Conservation (phyloP, 2,329 filamentous ascomycete species). For the Microsporum ferrugineum region DNA sequence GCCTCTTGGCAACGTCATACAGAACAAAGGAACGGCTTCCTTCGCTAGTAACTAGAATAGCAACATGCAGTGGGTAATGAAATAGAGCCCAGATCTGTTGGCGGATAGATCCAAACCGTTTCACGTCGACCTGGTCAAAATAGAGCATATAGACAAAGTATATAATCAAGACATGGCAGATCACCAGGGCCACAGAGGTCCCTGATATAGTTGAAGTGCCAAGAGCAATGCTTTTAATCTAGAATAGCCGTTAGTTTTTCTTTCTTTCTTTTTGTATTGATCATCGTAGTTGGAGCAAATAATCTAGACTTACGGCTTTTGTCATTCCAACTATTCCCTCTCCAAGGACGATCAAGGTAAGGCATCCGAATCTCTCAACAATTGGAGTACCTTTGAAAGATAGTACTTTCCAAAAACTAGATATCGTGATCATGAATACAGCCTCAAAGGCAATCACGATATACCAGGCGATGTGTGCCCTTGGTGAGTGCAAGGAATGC, state of each 20-base stretch:
- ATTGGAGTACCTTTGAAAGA: constrained; percentile 49
- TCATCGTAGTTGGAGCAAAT: not conserved
- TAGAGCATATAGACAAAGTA: constrained; percentile 53
- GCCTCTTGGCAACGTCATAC: constrained; percentile 24
- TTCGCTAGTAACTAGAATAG: constrained; percentile 52
- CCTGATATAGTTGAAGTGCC: constrained; percentile 9
- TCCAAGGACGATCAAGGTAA: constrained; percentile 51
- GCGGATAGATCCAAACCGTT: constrained; percentile 40
- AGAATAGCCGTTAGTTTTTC: not conserved
- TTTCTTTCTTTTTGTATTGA: not conserved
- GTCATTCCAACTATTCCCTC: constrained; percentile 43
- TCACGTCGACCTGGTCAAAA: constrained; percentile 42
- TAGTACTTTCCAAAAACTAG: constrained; percentile 21
- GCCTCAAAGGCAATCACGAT: constrained; percentile 40
- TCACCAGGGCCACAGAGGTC: constrained; percentile 11
- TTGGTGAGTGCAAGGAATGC: not conserved
- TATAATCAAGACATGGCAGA: constrained; percentile 11
- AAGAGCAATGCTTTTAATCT: constrained; percentile 13
- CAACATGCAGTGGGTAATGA: constrained; percentile 54
- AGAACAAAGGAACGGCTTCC: constrained; percentile 43
- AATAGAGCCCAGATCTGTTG: constrained; percentile 43
- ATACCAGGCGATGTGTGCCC: constrained; percentile 38
- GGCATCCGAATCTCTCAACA: constrained; percentile 46
- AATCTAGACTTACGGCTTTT: constrained; percentile 14
- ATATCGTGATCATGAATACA: constrained; percentile 37